Base-by-base conservation (phyloP, 1,284 basidiomycete genomes). In the Gomphus bonarii region DNA sequence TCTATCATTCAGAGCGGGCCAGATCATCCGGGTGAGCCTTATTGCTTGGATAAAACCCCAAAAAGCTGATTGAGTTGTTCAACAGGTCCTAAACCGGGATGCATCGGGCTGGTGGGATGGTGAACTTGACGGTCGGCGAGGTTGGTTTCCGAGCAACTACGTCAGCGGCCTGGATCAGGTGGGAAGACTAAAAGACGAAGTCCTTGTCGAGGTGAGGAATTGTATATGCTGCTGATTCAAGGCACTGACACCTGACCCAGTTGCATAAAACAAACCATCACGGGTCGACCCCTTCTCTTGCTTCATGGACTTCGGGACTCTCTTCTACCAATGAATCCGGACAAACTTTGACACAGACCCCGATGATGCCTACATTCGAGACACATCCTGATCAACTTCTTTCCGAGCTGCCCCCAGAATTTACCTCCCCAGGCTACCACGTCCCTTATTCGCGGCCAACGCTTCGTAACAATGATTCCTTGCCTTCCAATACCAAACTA, bases 131-230 rank as follows among this genome's bases (percentile, higher is more conserved):
- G 85, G 81, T 5, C 73, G 84, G 56, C 75, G 93, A 64, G 97
- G 97, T n/a, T 99, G 95, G 95, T 98, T 98, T 70, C 95, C 95
- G n/a, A 93, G 91, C 67, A 91, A 91, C 69, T 91, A 91, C 71
- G 87, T 89, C 58, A 83, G 82, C 30, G 55, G 55, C 14, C 35
- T 57, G 16, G 53, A 59, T 40, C 58, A 57, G 43, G 43, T 61
- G 22, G 54, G 57, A 18, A 58, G 43, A 35, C 40, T 58, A 10
- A 58, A 20, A 48, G 58, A 57, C 43, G 57, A 58, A 47, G 57
- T 58, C 1, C 40, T 58, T 25, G 43, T 58, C 11, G 57, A 58
- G 57, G 57, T 58, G 25, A 14, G 36, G 36, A 43, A 43, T 57
- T n/a, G 40, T 36, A n/a, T 31, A 12, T 14, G 28, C 7, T 43